Base-by-base conservation (phyloP, 495 filamentous ascomycete species). In the Penicillium tannophilum region DNA sequence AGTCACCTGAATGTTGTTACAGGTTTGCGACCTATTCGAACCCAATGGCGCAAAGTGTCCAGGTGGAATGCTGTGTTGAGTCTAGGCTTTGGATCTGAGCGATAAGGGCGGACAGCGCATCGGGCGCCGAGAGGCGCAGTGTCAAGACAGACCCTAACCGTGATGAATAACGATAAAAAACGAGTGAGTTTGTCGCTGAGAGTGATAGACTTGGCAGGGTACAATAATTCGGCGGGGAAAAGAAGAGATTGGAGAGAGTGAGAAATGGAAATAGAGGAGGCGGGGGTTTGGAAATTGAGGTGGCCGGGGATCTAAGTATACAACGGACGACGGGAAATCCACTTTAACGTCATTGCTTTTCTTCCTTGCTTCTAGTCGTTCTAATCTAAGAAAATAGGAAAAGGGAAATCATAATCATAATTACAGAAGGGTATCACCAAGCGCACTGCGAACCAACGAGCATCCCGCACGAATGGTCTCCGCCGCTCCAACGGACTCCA, bases 381-480 rank as follows among this genome's bases (percentile, higher is more conserved):
- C 28, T 47, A 39, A 20, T 54, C 31, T 41, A 41, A 54, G 24
- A 28, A 54, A 16, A 23, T 19, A 2, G n/a, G 14, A 19, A 19
- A 35, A 30, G 10, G 33, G n/a, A 56, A 30, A 54, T 43, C 44
- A 43, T 47, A 54, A 26, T 52, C 57, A 52, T 12, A 58, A 51
- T 69, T 71, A 97, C 58, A 98, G 73, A 57, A 98, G 74, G 51
- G 89, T 94, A 77, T 98, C 94, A 11, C 94, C 94, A 54, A 97
- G 70, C 9, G 91, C 93, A 74, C 93, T 97, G 51, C 94, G 81
- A 11, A 98, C 90, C 60, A 98, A 77, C 44, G 89, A 93, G 72
- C 92, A 94, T 2, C 94, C 94, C 8, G 92, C 89, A 31, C 92
- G 77, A 58, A 98, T 90, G 2, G 94, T 98, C 72, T 97, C 92